These are phyloP conservation scores for Gentiana dahurica DNA, from an alignment of 257 asterid genomes.

Conservation along the genomic window DNA sequence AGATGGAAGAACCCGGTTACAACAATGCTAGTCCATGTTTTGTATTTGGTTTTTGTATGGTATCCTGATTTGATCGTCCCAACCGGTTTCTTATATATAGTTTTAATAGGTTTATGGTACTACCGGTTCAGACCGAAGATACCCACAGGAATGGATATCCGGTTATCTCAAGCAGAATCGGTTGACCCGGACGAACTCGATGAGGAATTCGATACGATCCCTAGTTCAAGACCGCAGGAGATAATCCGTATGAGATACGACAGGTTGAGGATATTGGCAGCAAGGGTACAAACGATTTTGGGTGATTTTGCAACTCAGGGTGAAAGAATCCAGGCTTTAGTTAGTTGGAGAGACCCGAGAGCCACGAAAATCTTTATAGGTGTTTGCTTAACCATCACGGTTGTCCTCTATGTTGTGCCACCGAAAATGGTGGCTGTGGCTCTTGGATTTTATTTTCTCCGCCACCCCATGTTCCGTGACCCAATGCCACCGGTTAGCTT, in stretches of 20 bases:
- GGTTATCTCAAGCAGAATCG: slow-evolving; percentile 59
- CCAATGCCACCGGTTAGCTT: slow-evolving; percentile 40
- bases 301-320: slow-evolving; percentile 86
- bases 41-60: slow-evolving; percentile 82
- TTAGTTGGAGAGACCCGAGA: slow-evolving; percentile 86
- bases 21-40: slow-evolving; percentile 55
- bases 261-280: slow-evolving; percentile 49
- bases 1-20: slow-evolving; percentile 81
- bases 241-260: slow-evolving; percentile 57
- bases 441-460: slow-evolving; percentile 46
- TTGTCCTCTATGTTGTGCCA: slow-evolving; percentile 39
- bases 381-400: slow-evolving; percentile 50
- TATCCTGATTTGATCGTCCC: slow-evolving; percentile 85
- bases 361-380: slow-evolving; percentile 67
- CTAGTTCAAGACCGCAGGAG: slow-evolving; percentile 41
- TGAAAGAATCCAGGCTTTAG: slow-evolving; percentile 54
- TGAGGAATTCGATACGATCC: slow-evolving; percentile 72
- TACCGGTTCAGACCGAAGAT: slow-evolving; percentile 72
- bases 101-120: slow-evolving; percentile 78
- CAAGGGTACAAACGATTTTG: slow-evolving; percentile 58
- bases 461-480: slow-evolving; percentile 70
- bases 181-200: slow-evolving; percentile 78
- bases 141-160: slow-evolving; percentile 76
- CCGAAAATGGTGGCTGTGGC: slow-evolving; percentile 22
- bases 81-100: slow-evolving; percentile 62